Evolutionary conservation across 495 filamentous ascomycete genomes (phyloP), one percentile per base, ranked within the genome.

Genomic region (Neurospora sp.): DNA sequence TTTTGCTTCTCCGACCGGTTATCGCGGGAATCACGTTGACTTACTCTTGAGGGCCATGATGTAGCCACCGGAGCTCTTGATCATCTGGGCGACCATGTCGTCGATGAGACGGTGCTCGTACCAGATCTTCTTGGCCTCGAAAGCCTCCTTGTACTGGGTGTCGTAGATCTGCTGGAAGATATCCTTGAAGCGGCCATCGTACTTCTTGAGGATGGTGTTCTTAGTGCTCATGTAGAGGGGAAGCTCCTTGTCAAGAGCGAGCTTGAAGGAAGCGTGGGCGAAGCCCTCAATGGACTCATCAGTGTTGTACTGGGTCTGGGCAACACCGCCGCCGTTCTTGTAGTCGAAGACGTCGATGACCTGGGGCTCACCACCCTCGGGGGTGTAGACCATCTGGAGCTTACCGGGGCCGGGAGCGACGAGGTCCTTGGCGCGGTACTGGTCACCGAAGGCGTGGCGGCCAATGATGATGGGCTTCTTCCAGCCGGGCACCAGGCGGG

Each of bases 1-100:
- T 20, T 77, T 71, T 70, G 71, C 39, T 53, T 18, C 35, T 61
- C n/a, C 59, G 31, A 65, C 14, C 27, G 53, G 27, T 16, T 9
- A 35, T 18, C 3, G 59, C 44, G 22, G 37, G 35, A 46, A 38
- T 53, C 22, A 41, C 53, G 48, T 70, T 37, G 40, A 85, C 91
- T 79, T 80, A 94, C 92, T 99, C 90, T 99, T 99, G 79, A 99
- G 87, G 73, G 96, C 96, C 88, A 99, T 99, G 81, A 98, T 88
- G 83, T 92, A 97, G 72, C 96, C 96, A 73, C 96, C 94, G 77
- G 91, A 90, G 83, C 90, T 93, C 90, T 99, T 99, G 87, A 99
- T 93, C 96, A 99, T 99, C 88, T 99, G 95, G 69, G 96, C 96
- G 72, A 99, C 96, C 96, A 99, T 99, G 85, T 99, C 96, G 84